These are phyloP conservation scores for Pythium periplocum DNA, from an alignment of 352 stramenopile species.

Conservation along the genomic window DNA sequence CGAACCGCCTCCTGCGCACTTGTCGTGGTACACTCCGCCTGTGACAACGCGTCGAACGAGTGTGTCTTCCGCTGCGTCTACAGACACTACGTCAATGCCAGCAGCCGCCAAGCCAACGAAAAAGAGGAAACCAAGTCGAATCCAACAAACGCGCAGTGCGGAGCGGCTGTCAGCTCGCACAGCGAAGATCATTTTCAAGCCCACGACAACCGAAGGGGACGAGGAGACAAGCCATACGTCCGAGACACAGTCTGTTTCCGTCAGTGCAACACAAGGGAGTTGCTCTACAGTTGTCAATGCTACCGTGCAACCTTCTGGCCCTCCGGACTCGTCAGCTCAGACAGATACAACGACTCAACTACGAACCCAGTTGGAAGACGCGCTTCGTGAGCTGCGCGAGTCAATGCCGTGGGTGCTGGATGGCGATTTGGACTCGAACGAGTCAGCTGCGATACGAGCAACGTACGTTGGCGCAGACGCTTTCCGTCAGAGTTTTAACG, in stretches of 20 bases:
- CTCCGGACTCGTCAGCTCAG: too few species aligned
- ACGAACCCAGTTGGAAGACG: background rate
- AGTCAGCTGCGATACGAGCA: constrained; percentile 3
- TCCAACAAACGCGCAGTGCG: too few species aligned
- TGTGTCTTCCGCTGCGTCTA: background rate
- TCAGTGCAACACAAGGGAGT: background rate
- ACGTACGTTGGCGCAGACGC: constrained; percentile 14
- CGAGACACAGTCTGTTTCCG: background rate
- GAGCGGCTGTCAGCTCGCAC: background rate
- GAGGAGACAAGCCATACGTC: background rate
- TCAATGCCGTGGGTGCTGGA: background rate
- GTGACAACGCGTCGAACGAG: background rate
- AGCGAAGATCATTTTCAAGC: background rate
- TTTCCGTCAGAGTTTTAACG: constrained; percentile 10
- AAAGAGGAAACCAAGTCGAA: background rate
- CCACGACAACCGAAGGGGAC: background rate
- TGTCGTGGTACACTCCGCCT: background rate
- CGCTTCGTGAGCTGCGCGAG: background rate
- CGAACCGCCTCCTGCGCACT: constrained; percentile 10
- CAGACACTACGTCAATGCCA: constrained; percentile 17
- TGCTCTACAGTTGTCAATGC: too few species aligned
- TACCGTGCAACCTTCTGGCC: too few species aligned
- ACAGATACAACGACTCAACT: background rate
- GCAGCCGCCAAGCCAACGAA: constrained; percentile 19
- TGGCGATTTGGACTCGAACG: background rate